Percentiles rank a stretch among this genome's conserved stretches.
Evolutionary conservation across 768 basidiomycete species (phyloP).

Genomic region (Strobilomyces dryophilus): DNA sequence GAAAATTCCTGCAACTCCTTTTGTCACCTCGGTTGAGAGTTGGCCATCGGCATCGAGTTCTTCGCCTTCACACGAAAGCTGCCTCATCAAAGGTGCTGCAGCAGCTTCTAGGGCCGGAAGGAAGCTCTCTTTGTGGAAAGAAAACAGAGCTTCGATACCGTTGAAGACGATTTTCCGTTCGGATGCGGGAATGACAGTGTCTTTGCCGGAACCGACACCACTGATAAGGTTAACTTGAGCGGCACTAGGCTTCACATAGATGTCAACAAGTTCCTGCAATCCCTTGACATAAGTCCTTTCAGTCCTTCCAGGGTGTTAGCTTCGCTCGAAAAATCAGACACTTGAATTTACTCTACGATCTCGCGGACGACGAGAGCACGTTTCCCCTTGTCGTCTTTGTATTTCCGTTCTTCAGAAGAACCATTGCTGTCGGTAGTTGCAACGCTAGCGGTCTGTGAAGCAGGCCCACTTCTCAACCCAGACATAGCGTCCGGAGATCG

Average conservation of each 20-base stretch:
- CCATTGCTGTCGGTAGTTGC: slow-evolving; percentile 70
- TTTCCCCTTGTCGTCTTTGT: slow-evolving; percentile 87
- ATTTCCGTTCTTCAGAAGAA: slow-evolving; percentile 78
- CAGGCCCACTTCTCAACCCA: slow-evolving; percentile 54
- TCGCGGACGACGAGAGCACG: slow-evolving; percentile 83
- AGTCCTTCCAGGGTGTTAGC: slow-evolving; percentile 51
- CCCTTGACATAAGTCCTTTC: slow-evolving; percentile 94
- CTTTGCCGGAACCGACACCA: slow-evolving; percentile 68
- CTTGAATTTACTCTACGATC: slow-evolving; percentile 74
- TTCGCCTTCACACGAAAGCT: slow-evolving; percentile 38
- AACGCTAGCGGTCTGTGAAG: slow-evolving; percentile 67
- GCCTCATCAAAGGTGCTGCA: slow-evolving; percentile 60
- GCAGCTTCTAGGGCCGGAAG: slow-evolving; percentile 85
- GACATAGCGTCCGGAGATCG: slow-evolving; percentile 62
- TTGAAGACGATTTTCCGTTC: slow-evolving; percentile 93
- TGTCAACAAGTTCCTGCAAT: slow-evolving; percentile 89
- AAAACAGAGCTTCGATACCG: slow-evolving; percentile 83
- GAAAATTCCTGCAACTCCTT: slow-evolving; percentile 83
- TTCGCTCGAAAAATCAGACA: not conserved
- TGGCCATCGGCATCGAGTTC: slow-evolving; percentile 68
- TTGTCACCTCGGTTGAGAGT: slow-evolving; percentile 70
- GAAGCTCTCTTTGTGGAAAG: slow-evolving; percentile 91
- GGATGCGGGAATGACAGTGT: slow-evolving; percentile 76
- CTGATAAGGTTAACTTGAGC: slow-evolving; percentile 66
- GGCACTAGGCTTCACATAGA: slow-evolving; percentile 87